phyloP scores from a whole-genome alignment of 495 filamentous ascomycete genomes.

The Aspergillus sclerotiicarbonarius region DNA sequence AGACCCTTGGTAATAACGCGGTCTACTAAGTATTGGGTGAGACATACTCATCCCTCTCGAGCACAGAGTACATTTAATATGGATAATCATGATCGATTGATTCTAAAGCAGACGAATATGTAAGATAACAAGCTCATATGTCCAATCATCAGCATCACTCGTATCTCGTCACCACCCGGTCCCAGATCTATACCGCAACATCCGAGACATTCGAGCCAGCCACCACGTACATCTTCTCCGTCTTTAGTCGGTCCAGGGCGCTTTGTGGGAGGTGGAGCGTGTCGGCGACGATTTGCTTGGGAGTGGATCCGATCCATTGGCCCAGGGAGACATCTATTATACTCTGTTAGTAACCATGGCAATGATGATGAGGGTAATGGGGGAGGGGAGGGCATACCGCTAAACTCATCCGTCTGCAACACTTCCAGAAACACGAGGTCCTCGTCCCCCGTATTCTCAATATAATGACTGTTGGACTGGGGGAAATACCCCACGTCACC shows the following conservation, averaged over 20 bases:
- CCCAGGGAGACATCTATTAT: conserved; percentile 56
- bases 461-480: conserved; percentile 62
- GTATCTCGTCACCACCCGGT: too few relatives aligned
- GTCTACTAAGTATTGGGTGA: too few relatives aligned
- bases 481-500: conserved; percentile 74
- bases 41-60: too few relatives aligned
- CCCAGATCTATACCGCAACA: too few relatives aligned
- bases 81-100: too few relatives aligned
- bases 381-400: conserved; percentile 32
- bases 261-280: conserved; percentile 56
- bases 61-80: too few relatives aligned
- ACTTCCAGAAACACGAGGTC: conserved; percentile 71
- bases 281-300: conserved; percentile 62
- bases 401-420: conserved; percentile 63
- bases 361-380: not conserved
- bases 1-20: too few relatives aligned
- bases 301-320: conserved; percentile 64
- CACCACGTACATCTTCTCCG: conserved; percentile 61
- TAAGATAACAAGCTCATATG: too few relatives aligned
- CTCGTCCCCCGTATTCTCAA: conserved; percentile 70
- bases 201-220: conserved; percentile 30
- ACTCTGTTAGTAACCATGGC: not conserved
- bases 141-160: too few relatives aligned
- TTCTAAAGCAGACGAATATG: too few relatives aligned
- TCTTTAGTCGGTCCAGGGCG: conserved; percentile 54